A percentile compares a stretch with the other conserved stretches of the same genome.
phyloP scores from a whole-genome alignment of 2,329 filamentous ascomycete genomes.

The Magnaporthiopsis poae region DNA sequence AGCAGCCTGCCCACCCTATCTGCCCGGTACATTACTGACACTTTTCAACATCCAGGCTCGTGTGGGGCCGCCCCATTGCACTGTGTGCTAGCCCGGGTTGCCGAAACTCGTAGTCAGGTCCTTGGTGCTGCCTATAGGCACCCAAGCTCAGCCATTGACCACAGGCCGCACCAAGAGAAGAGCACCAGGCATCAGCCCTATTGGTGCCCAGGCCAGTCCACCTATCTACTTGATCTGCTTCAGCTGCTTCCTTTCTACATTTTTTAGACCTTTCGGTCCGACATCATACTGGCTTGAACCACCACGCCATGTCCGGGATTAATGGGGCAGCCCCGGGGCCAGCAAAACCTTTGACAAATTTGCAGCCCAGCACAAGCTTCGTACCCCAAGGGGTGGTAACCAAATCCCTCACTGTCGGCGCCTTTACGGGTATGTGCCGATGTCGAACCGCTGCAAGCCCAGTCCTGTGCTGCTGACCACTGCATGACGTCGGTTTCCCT shows the following conservation, averaged over 20 bases:
- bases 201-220: neutral
- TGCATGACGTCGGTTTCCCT: neutral
- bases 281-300: neutral
- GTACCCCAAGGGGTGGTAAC: neutral
- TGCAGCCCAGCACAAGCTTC: neutral
- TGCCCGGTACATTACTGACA: too few relatives aligned
- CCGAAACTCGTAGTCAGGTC: neutral
- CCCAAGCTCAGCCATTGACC: neutral
- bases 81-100: neutral
- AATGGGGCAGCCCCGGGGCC: too few relatives aligned
- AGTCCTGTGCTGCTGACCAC: neutral
- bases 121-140: neutral
- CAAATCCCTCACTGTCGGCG: constrained; percentile 43
- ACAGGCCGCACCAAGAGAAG: neutral
- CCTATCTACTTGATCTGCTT: neutral
- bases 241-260: neutral
- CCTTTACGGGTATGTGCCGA: constrained; percentile 40
- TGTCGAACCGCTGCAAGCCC: neutral
- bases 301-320: neutral
- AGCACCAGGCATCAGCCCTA: neutral
- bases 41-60: too few relatives aligned
- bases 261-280: neutral
- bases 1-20: too few relatives aligned
- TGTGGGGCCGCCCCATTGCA: neutral
- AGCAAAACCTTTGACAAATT: neutral